Evolutionary conservation across 2,329 filamentous ascomycete species (phyloP).

Genomic region (Ophiocordyceps camponoti-saundersi): DNA sequence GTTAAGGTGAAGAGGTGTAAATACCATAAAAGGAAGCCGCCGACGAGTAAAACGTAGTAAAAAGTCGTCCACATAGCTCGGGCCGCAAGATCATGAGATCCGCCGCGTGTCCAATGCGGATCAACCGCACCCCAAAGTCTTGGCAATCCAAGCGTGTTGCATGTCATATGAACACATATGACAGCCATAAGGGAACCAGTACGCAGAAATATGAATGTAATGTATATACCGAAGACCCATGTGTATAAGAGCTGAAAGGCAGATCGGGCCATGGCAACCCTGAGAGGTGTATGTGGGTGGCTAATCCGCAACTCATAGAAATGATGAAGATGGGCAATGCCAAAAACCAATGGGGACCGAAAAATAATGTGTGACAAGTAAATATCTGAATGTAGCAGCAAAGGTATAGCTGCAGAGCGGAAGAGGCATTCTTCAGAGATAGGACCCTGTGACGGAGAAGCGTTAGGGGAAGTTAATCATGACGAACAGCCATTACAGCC

Average conservation of each 20-base stretch:
- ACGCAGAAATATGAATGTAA: constrained; percentile 73
- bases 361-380: constrained; percentile 49
- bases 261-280: constrained; percentile 50
- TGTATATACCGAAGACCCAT: constrained; percentile 83
- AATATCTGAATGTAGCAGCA: constrained; percentile 57
- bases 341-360: constrained; percentile 75
- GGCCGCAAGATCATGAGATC: too few species aligned
- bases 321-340: constrained; percentile 85
- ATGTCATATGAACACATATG: constrained; percentile 68
- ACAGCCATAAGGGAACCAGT: constrained; percentile 67
- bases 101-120: constrained; percentile 19
- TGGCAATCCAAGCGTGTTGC: constrained; percentile 83
- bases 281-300: constrained; percentile 50
- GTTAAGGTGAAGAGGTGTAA: constrained; percentile 2
- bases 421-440: constrained; percentile 90
- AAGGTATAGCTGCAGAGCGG: constrained; percentile 67
- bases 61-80: too few species aligned
- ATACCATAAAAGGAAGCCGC: too few species aligned
- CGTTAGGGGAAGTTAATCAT: neutral
- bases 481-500: neutral
- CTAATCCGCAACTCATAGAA: constrained; percentile 86
- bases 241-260: constrained; percentile 81
- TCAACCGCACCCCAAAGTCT: constrained; percentile 68
- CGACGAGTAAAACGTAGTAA: too few species aligned
- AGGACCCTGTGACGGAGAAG: constrained; percentile 42